Conservation (phyloP, 2,329 filamentous ascomycete genomes). For the Neopestalotiopsis sp. region DNA sequence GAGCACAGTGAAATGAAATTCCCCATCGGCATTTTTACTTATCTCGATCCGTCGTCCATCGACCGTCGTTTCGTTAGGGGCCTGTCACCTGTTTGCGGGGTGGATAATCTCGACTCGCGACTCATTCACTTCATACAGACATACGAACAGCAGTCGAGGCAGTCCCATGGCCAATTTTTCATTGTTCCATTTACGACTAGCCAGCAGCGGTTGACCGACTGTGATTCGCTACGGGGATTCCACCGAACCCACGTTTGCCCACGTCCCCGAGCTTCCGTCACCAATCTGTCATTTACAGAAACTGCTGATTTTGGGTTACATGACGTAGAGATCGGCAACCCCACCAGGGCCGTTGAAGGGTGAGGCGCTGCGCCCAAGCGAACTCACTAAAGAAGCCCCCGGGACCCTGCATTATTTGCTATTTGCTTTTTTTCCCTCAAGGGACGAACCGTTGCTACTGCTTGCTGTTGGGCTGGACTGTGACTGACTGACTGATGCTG, state of each 20-base stretch:
- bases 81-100: background rate
- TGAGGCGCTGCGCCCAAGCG: background rate
- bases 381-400: slow-evolving; percentile 2
- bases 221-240: background rate
- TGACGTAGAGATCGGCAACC: slow-evolving; percentile 16
- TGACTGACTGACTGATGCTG: too few species aligned
- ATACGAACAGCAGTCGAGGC: too few species aligned
- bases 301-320: slow-evolving; percentile 7
- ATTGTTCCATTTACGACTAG: too few species aligned
- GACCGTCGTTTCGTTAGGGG: too few species aligned
- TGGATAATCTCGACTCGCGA: background rate
- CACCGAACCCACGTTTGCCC: background rate
- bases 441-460: background rate
- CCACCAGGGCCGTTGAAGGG: slow-evolving; percentile 1
- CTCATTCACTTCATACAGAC: background rate
- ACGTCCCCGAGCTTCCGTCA: background rate
- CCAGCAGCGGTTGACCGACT: background rate
- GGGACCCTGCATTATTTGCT: slow-evolving; percentile 14
- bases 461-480: too few species aligned
- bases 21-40: too few species aligned
- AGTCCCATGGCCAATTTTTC: too few species aligned
- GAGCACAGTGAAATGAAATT: background rate
- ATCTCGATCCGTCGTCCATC: background rate
- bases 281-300: slow-evolving; percentile 9
- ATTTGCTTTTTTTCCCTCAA: background rate